phyloP scores from a whole-genome alignment of 1,139 yeast species.

The Blastobotrys aristatus region DNA sequence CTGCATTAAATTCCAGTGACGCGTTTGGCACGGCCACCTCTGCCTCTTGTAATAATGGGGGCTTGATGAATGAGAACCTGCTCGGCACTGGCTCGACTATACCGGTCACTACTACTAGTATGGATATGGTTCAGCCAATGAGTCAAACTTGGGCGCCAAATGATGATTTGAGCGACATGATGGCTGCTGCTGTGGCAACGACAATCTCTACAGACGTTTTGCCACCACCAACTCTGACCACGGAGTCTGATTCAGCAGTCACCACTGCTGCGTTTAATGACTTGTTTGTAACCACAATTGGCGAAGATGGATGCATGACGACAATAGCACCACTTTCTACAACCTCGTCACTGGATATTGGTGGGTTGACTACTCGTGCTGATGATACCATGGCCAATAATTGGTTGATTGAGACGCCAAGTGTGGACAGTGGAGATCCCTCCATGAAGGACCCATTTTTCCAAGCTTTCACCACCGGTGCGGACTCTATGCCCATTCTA shows the following conservation, averaged over 20 bases:
- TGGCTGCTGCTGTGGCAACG: not conserved
- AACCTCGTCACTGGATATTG: constrained; percentile 3
- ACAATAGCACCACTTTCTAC: constrained; percentile 1
- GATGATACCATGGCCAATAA: not conserved
- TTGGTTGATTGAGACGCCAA: constrained; percentile 11
- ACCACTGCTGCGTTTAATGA: constrained; percentile 9
- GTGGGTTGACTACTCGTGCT: constrained; percentile 8
- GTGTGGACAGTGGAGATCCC: constrained; percentile 7
- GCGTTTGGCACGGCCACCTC: not conserved
- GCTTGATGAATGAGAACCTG: not conserved
- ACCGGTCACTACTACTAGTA: not conserved
- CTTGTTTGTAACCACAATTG: not conserved
- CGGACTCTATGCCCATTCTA: not conserved
- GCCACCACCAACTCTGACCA: not conserved
- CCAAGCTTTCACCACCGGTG: not conserved
- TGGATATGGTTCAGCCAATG: not conserved
- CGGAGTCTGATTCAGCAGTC: not conserved
- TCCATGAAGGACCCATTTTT: constrained; percentile 10
- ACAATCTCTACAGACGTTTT: not conserved
- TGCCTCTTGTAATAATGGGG: not conserved
- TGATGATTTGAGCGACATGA: not conserved
- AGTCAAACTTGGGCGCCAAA: constrained; percentile 10
- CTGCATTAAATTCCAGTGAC: not conserved
- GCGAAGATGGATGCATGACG: not conserved
- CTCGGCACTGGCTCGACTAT: not conserved